Conservation (phyloP, 495 filamentous ascomycete species). For the Penicillium bovifimosum region DNA sequence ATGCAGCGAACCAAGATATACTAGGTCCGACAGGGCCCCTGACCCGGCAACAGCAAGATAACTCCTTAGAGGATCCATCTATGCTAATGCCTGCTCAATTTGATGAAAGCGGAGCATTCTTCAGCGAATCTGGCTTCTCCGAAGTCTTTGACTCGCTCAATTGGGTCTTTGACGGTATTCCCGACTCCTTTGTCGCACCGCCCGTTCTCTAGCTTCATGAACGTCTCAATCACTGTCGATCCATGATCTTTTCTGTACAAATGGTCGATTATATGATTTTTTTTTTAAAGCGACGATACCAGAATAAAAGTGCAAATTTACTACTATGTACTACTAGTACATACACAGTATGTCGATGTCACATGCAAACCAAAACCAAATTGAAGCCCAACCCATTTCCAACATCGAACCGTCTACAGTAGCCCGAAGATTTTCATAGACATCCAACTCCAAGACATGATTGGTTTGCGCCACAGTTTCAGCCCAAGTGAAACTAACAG, state of each 20-base stretch:
- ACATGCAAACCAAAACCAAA: not conserved
- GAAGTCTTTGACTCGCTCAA: slow-evolving; percentile 46
- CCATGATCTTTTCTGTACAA: slow-evolving; percentile 7
- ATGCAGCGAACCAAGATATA: slow-evolving; percentile 28
- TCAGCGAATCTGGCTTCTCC: slow-evolving; percentile 43
- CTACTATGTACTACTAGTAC: no score
- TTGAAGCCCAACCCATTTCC: not conserved
- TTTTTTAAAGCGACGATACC: slow-evolving; percentile 17
- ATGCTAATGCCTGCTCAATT: slow-evolving; percentile 39
- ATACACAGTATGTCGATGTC: no score
- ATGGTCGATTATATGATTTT: slow-evolving; percentile 9
- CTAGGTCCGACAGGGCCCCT: slow-evolving; percentile 24
- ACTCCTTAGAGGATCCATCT: slow-evolving; percentile 28
- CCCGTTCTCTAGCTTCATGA: slow-evolving; percentile 27
- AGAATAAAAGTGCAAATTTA: slow-evolving; percentile 17
- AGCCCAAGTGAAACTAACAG: slow-evolving; percentile 1
- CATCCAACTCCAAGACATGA: not conserved
- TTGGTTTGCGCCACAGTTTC: not conserved
- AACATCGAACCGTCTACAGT: no score
- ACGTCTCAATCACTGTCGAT: not conserved
- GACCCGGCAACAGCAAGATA: slow-evolving; percentile 26
- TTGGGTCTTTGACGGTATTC: slow-evolving; percentile 47
- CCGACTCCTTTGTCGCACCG: slow-evolving; percentile 40
- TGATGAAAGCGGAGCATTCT: slow-evolving; percentile 38
- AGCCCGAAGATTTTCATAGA: not conserved